Base-by-base conservation (phyloP, 306 rosid species). In the Pterocarpus santalinus region DNA sequence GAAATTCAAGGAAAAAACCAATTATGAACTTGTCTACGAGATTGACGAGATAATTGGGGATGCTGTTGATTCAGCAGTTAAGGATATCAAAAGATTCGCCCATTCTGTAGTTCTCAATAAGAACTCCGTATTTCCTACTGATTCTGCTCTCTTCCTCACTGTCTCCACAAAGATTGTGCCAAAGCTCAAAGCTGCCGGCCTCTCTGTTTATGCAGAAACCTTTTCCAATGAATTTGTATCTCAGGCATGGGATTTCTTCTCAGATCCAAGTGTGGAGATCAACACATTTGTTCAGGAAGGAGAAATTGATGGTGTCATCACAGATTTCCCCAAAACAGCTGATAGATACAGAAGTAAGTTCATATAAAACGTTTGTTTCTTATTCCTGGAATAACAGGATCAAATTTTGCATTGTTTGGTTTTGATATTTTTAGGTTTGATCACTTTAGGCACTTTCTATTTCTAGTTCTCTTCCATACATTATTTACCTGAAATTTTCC, bases 181-280 rank as follows among this genome's bases (percentile, higher is more conserved):
- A 0, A 85, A 77, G 86, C 78, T 95, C n/a, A 73, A 90, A 61
- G 64, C 85, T 5, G 72, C 44, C 14, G 86, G 88, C 63, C 86
- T 95, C 79, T 66, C 91, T 11, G 93, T 95, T 39, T 93, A 87
- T 22, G 97, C 83, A 11, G 92, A 88, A 84, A 79, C 77, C 46
- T 95, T 95, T 83, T 84, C 89, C 90, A 91, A 95, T 83, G 99
- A 95, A 87, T 95, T 90, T 80, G 86, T 86, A 68, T 89, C 97
- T 41, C 96, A 90, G 81, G 83, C 98, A 65, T 93, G 92, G 94
- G 99, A 95, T 88, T 95, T 85, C 91, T 79, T 89, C 79, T 87
- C 97, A 10, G 98, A 95, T 87, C 44, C 94, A 72, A 89, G 94
- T 0, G 87, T 91, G 65, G 98, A 95, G 90, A 86, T 95, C 85